Evolutionary conservation across 257 asterid species (phyloP).

Genomic region (Solanum megistacrolobum): DNA sequence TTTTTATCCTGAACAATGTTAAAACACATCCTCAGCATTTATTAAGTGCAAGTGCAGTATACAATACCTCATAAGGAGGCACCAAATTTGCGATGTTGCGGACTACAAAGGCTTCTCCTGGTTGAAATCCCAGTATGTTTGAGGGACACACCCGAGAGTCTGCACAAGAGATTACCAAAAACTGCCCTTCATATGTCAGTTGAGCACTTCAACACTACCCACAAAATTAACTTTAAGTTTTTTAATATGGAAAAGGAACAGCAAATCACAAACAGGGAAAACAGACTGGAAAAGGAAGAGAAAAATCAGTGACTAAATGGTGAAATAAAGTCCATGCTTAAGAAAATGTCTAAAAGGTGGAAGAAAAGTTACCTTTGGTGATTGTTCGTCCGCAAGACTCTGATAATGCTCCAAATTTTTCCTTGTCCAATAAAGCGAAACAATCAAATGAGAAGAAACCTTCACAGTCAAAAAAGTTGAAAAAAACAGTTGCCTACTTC

Average conservation of each 20-base stretch:
- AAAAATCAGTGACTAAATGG: background rate
- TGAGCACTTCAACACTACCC: background rate
- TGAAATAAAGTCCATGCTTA: background rate
- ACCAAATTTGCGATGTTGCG: conserved; percentile 91
- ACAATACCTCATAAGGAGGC: conserved; percentile 70
- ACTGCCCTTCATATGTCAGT: conserved; percentile 53
- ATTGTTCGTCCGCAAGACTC: conserved; percentile 61
- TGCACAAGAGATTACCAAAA: conserved; percentile 97
- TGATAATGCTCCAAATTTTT: conserved; percentile 52
- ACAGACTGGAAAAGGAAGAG: background rate
- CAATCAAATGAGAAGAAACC: background rate
- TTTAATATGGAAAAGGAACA: background rate
- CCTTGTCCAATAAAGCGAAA: conserved; percentile 28
- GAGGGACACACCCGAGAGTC: conserved; percentile 97
- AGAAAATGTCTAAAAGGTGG: background rate
- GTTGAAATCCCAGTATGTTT: conserved; percentile 80
- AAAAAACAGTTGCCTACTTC: background rate
- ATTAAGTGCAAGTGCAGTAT: background rate
- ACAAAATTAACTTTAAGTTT: background rate
- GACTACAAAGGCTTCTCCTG: conserved; percentile 91
- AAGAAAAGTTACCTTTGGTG: conserved; percentile 63
- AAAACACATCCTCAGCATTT: background rate
- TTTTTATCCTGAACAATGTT: background rate
- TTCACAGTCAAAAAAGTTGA: background rate
- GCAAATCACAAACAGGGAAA: background rate